Evolutionary conservation across 1,284 basidiomycete species (phyloP), one percentile per base, ranked within the genome.

Genomic region (Ceratobasidium sp.): DNA sequence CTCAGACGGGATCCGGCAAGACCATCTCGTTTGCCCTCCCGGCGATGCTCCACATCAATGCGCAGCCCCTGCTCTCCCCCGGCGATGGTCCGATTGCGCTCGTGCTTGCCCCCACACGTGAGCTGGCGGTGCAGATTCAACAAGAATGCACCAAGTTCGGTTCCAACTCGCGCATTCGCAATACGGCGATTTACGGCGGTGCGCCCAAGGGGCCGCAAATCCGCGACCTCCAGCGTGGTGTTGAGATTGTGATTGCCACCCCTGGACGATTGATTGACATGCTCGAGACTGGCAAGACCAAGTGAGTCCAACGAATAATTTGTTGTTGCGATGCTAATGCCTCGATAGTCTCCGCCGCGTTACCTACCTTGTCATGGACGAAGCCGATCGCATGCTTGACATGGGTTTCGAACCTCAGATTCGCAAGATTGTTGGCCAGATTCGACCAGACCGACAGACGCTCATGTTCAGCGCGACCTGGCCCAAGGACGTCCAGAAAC

Each of bases 371-470:
- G 96, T 99, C 77, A 94, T 99, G 91, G 96, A 99, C 80, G 97
- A 99, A 81, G 96, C 96, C 69, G 96, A 98, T 82, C 92, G 94
- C 75, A 96, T 96, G 94, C 86, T 96, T 73, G 94, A 96, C 82
- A 96, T 96, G 94, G 95, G 96, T 86, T 99, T 99, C 83, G 96
- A 99, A 83, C 96, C 96, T 70, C 96, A 99, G 80, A 99, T 99
- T 78, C 87, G 96, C 79, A 99, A 99, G 84, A 98, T 98, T 76
- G 91, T 99, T 74, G 85, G 90, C 75, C 96, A 99, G 82, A 97
- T 98, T 77, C 89, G 96, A 50, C 96, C 95, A 45, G 96, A 98
- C 82, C 89, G 94, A 77, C 96, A 98, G 78, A 95, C 94, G 0
- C 84, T 96, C 71, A 93, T 95, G 87, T 99, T 99, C 85, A 98